Conservation (phyloP, 257 asterid genomes). For the Ilex asprella region DNA sequence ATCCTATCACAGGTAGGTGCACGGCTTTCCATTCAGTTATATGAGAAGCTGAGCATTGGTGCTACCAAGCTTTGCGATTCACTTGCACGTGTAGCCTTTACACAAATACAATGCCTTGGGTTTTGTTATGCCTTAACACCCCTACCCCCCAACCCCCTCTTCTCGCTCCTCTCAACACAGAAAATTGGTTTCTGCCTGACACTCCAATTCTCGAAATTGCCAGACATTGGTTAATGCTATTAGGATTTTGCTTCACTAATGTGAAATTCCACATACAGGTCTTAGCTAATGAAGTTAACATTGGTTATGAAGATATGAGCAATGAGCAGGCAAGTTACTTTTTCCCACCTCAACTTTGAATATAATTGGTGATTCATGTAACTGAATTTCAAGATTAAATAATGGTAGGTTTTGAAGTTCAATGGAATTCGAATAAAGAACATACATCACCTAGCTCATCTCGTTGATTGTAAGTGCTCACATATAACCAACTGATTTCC, state of each 20-base stretch:
- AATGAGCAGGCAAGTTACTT: conserved; percentile 71
- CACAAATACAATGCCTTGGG: no score
- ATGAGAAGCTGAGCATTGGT: no score
- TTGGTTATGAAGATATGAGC: conserved; percentile 92
- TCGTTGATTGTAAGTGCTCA: conserved; percentile 65
- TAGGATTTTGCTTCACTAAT: conserved; percentile 2
- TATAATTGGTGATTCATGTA: no score
- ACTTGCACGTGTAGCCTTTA: no score
- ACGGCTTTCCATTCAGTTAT: not conserved
- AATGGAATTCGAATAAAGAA: conserved; percentile 75
- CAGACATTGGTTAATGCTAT: not conserved
- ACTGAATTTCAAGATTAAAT: conserved; percentile 14
- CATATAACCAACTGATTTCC: conserved; percentile 3
- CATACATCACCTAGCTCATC: conserved; percentile 88
- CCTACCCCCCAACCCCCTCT: no score
- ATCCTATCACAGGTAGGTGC: conserved; percentile 78
- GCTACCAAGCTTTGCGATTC: no score
- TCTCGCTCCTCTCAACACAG: not conserved
- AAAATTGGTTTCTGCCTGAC: not conserved
- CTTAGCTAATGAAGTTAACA: conserved; percentile 85
- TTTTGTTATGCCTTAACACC: no score
- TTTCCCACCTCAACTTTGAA: conserved; percentile 1
- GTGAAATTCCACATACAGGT: conserved; percentile 42
- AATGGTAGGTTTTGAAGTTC: conserved; percentile 74
- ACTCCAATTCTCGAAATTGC: not conserved